Evolutionary conservation across 495 filamentous ascomycete species (phyloP).

Genomic region (Penicillium herquei): DNA sequence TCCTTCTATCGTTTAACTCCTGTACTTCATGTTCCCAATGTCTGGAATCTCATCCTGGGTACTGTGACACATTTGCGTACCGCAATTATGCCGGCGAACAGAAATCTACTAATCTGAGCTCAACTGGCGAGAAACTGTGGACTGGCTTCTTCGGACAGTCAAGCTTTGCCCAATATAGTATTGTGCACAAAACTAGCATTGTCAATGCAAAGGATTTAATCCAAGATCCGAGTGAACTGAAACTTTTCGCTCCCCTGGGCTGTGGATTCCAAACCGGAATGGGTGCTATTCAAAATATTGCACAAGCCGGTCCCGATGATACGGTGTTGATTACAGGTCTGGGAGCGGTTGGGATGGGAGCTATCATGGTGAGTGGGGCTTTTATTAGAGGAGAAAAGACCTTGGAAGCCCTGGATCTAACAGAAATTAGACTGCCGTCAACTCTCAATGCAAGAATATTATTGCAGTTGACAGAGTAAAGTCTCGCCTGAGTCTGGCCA

Average conservation of each 20-base stretch:
- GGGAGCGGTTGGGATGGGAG: constrained; percentile 38
- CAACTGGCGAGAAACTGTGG: constrained; percentile 9
- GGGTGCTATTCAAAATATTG: constrained; percentile 33
- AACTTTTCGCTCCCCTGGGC: constrained; percentile 38
- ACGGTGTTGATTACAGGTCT: constrained; percentile 32
- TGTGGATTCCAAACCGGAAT: constrained; percentile 47
- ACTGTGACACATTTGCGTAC: constrained; percentile 29
- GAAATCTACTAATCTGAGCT: constrained; percentile 1
- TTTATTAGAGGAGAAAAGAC: background rate
- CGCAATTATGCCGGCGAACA: constrained; percentile 35
- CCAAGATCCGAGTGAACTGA: constrained; percentile 23
- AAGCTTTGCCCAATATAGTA: constrained; percentile 32
- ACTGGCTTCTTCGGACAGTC: constrained; percentile 41
- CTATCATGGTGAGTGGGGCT: constrained; percentile 25
- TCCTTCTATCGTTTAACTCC: constrained; percentile 42
- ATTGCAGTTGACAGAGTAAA: constrained; percentile 37
- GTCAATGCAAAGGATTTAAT: constrained; percentile 27
- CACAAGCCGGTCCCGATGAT: constrained; percentile 12
- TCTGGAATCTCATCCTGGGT: constrained; percentile 17
- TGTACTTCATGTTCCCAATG: constrained; percentile 35
- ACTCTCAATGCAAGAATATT: constrained; percentile 19
- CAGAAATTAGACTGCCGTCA: constrained; percentile 5
- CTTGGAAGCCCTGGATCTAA: background rate
- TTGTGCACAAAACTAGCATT: constrained; percentile 21
- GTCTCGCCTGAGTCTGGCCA: constrained; percentile 32